These are phyloP conservation scores for Tulasnella sp. DNA, from an alignment of 768 basidiomycete genomes.

Conservation along the genomic window DNA sequence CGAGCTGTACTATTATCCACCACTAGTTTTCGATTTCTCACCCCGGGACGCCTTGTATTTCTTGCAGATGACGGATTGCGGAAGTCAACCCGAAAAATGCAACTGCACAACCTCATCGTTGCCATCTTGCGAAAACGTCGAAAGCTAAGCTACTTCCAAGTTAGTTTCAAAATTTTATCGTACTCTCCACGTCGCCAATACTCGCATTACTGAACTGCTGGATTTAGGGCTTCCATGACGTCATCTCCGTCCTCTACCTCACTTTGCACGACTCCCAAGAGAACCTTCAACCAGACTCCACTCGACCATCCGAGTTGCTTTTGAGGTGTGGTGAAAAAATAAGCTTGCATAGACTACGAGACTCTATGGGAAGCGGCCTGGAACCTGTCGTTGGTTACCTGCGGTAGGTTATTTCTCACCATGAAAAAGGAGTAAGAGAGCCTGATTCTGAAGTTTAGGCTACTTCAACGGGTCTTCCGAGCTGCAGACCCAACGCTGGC, in stretches of 20 bases:
- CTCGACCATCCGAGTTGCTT: constrained; percentile 4
- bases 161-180: constrained; percentile 40
- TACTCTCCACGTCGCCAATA: not conserved
- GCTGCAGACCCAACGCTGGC: constrained; percentile 73
- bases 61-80: constrained; percentile 39
- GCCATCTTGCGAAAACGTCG: constrained; percentile 73
- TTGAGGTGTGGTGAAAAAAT: constrained; percentile 57
- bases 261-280: constrained; percentile 65
- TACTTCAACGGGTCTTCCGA: constrained; percentile 72
- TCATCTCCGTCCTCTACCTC: constrained; percentile 79
- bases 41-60: constrained; percentile 40
- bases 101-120: constrained; percentile 73
- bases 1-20: not conserved
- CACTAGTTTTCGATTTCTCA: not conserved
- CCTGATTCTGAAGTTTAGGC: constrained; percentile 48
- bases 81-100: constrained; percentile 48
- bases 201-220: not conserved
- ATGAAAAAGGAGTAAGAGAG: not conserved
- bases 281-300: constrained; percentile 51
- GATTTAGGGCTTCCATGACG: constrained; percentile 86
- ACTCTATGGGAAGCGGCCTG: constrained; percentile 84
- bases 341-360: constrained; percentile 76
- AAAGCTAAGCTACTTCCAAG: constrained; percentile 83
- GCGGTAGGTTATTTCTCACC: constrained; percentile 49
- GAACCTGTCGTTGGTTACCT: constrained; percentile 84